phyloP scores from a whole-genome alignment of 2,329 filamentous ascomycete genomes.

The Colletotrichum eleusines region DNA sequence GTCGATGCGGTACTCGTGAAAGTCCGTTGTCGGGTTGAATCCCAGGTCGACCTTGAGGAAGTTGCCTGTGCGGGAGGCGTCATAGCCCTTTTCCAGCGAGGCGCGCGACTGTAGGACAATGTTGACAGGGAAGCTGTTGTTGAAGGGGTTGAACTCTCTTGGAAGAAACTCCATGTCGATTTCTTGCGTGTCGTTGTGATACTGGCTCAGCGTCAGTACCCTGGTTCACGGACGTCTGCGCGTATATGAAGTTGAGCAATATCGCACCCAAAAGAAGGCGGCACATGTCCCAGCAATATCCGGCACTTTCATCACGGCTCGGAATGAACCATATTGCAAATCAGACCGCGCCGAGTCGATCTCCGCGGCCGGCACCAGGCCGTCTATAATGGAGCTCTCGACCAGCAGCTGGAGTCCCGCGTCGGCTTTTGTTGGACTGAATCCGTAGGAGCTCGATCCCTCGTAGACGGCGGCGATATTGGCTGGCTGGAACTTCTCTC shows the following conservation, averaged over 20 bases:
- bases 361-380: conserved; percentile 72
- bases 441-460: conserved; percentile 54
- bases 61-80: conserved; percentile 70
- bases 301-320: conserved; percentile 75
- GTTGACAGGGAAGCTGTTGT: conserved; percentile 71
- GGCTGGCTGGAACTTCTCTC: conserved; percentile 69
- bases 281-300: conserved; percentile 75
- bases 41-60: conserved; percentile 70
- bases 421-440: conserved; percentile 58
- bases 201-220: conserved; percentile 59
- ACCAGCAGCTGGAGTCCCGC: conserved; percentile 71
- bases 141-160: conserved; percentile 66
- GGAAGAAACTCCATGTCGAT: conserved; percentile 87
- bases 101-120: conserved; percentile 79
- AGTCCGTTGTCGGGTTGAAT: conserved; percentile 74
- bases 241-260: neutral
- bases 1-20: conserved; percentile 86
- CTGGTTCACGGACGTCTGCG: neutral
- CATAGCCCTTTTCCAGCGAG: conserved; percentile 69
- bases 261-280: conserved; percentile 81
- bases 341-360: conserved; percentile 71
- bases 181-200: conserved; percentile 82
- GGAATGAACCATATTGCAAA: conserved; percentile 77
- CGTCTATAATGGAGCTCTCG: conserved; percentile 56
- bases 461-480: conserved; percentile 67